Evolutionary conservation across 2,329 filamentous ascomycete genomes (phyloP).

Genomic region (Apiospora saccharicola): DNA sequence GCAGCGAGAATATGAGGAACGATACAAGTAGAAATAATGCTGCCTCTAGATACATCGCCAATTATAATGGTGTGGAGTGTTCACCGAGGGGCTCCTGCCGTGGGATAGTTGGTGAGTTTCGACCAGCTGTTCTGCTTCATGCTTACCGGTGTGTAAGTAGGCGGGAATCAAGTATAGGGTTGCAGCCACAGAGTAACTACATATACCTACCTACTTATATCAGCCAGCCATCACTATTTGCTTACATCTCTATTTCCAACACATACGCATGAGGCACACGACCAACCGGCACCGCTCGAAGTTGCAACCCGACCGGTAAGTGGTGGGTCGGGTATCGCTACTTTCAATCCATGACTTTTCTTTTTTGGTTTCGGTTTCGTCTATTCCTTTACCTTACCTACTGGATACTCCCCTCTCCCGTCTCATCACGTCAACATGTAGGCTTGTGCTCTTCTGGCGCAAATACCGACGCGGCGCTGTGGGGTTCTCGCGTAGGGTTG

Average conservation of each 20-base stretch:
- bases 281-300: not conserved
- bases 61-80: not conserved
- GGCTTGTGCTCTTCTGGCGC: conserved; percentile 2
- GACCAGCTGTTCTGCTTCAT: not conserved
- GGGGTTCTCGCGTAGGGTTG: conserved; percentile 1
- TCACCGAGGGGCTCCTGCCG: not conserved
- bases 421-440: not conserved
- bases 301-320: conserved; percentile 9
- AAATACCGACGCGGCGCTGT: not conserved
- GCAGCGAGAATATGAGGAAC: no score
- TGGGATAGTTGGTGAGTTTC: not conserved
- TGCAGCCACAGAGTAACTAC: not conserved
- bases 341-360: not conserved
- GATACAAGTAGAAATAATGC: no score
- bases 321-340: not conserved
- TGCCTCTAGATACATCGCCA: not conserved
- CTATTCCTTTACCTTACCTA: no score
- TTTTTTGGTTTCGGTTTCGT: not conserved
- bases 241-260: not conserved
- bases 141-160: not conserved
- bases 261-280: not conserved
- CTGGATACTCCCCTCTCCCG: not conserved
- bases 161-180: not conserved
- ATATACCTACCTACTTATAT: not conserved
- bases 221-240: not conserved